phyloP scores from a whole-genome alignment of 164 flowering plant genomes.

The Saururus chinensis region DNA sequence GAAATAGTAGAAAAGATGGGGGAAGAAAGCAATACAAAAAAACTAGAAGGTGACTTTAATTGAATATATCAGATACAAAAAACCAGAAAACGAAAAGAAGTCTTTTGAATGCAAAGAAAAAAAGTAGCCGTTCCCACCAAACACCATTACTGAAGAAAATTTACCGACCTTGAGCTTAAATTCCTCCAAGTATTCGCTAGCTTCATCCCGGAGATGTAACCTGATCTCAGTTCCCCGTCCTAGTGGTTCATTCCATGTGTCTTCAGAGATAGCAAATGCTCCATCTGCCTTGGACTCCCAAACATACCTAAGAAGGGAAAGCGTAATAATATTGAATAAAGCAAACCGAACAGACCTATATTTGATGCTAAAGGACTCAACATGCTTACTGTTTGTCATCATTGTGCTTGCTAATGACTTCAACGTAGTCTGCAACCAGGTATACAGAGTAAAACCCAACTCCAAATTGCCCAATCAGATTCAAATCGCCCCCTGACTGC shows the following conservation, averaged over 20 bases:
- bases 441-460: constrained; percentile 98
- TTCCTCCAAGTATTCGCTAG: constrained; percentile 89
- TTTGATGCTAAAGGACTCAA: neutral
- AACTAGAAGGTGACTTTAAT: too few relatives aligned
- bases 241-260: constrained; percentile 83
- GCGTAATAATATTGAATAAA: neutral
- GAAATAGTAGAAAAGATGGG: too few relatives aligned
- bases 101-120: too few relatives aligned
- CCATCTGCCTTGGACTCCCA: constrained; percentile 99
- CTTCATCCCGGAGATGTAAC: constrained; percentile 86
- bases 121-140: too few relatives aligned
- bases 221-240: constrained; percentile 99
- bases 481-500: constrained; percentile 91
- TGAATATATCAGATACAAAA: too few relatives aligned
- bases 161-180: constrained; percentile 65
- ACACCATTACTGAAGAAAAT: neutral
- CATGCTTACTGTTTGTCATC: constrained; percentile 87
- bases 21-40: too few relatives aligned
- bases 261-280: constrained; percentile 90
- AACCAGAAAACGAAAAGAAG: too few relatives aligned
- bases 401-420: constrained; percentile 94
- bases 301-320: constrained; percentile 48
- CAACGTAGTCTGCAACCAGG: constrained; percentile 94
- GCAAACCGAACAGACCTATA: neutral
- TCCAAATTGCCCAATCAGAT: constrained; percentile 97